Percentiles rank a stretch among this genome's conserved stretches.
phyloP scores from a whole-genome alignment of 805 yeast genomes.

The Teunomyces stri region DNA sequence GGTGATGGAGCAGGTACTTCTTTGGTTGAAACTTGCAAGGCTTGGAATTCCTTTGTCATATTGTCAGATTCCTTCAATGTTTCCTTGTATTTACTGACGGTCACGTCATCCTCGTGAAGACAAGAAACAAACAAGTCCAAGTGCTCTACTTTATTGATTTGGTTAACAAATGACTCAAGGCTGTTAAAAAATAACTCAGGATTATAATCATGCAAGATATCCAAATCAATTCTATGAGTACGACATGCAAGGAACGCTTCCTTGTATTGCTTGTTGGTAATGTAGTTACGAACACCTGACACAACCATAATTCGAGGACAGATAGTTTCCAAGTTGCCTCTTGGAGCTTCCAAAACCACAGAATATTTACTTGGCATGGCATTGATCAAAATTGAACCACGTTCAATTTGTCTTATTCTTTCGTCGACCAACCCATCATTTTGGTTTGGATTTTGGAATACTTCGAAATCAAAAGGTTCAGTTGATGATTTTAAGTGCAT shows the following conservation, averaged over 20 bases:
- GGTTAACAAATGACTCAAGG: conserved; percentile 63
- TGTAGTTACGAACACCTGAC: conserved; percentile 72
- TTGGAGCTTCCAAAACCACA: conserved; percentile 86
- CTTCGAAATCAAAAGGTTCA: conserved; percentile 30
- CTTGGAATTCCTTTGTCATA: conserved; percentile 4
- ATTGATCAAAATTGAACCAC: conserved; percentile 84
- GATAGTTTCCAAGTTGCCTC: conserved; percentile 94
- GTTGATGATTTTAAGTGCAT: conserved; percentile 56
- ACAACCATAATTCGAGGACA: conserved; percentile 91
- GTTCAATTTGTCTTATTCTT: conserved; percentile 81
- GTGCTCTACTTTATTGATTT: conserved; percentile 69
- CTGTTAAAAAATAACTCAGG: conserved; percentile 67
- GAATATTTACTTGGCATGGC: conserved; percentile 79
- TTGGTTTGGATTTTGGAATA: conserved; percentile 27
- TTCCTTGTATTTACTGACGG: conserved; percentile 76
- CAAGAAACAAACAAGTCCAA: conserved; percentile 86
- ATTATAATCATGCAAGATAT: conserved; percentile 82
- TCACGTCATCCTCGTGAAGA: conserved; percentile 81
- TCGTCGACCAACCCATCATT: conserved; percentile 53
- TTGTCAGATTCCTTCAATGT: conserved; percentile 40
- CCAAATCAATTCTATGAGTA: conserved; percentile 87
- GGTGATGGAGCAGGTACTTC: conserved; percentile 19
- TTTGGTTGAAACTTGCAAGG: conserved; percentile 18
- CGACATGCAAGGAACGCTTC: conserved; percentile 85
- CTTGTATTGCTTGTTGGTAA: conserved; percentile 54